phyloP scores from a whole-genome alignment of 495 filamentous ascomycete species.

The Neurospora discreta region DNA sequence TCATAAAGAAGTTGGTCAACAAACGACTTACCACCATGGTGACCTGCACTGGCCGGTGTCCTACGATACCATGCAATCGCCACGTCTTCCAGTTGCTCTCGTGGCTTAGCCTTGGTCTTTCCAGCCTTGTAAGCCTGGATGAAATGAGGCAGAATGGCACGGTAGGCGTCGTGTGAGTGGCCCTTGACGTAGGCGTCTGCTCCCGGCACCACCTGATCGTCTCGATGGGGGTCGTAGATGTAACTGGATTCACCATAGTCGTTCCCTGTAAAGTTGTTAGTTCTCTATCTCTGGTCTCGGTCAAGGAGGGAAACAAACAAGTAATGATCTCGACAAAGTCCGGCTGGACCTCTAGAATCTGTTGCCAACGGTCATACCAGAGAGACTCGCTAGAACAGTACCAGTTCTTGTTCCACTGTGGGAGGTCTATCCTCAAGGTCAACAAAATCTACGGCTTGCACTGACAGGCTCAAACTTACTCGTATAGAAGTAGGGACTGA shows the following conservation, averaged over 20 bases:
- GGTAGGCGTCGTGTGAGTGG: constrained; percentile 28
- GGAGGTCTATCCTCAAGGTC: constrained; percentile 41
- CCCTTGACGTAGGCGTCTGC: constrained; percentile 38
- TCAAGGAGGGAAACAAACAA: constrained; percentile 9
- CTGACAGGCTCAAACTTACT: constrained; percentile 15
- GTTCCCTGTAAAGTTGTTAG: constrained; percentile 46
- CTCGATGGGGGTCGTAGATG: constrained; percentile 44
- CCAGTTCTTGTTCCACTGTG: constrained; percentile 64
- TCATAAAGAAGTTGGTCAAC: constrained; percentile 10
- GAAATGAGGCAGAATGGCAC: constrained; percentile 47
- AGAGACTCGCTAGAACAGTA: constrained; percentile 58
- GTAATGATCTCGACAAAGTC: constrained; percentile 51
- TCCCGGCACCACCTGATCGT: constrained; percentile 37
- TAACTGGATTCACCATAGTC: constrained; percentile 72
- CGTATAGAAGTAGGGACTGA: constrained; percentile 66
- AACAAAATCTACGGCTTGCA: neutral
- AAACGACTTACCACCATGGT: constrained; percentile 30
- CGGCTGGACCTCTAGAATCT: constrained; percentile 51
- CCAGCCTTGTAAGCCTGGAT: constrained; percentile 53
- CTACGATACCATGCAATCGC: constrained; percentile 59
- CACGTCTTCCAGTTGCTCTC: constrained; percentile 25
- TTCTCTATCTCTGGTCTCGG: neutral
- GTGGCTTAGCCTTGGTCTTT: constrained; percentile 28
- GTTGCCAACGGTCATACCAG: constrained; percentile 66
- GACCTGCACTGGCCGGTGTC: constrained; percentile 21